Evolutionary conservation across 345 rosid genomes (phyloP), one percentile per base, ranked within the genome.

Genomic region (Salix purpurea): DNA sequence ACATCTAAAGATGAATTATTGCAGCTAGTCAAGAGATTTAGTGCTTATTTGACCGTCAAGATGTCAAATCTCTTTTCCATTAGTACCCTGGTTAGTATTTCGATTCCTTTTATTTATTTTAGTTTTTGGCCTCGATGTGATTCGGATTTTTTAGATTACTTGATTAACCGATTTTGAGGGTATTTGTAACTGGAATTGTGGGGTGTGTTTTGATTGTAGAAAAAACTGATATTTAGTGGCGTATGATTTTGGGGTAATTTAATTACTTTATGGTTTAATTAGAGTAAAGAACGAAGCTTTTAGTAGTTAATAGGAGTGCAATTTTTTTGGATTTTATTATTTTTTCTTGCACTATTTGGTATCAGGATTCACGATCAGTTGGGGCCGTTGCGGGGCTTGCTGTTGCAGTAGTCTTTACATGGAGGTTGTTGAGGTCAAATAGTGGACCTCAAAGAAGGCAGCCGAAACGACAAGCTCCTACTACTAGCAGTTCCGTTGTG

Each of bases 371-470:
- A 34, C 79, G 93, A 70, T 94, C 99, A 13, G 88, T 90, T 73
- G 98, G 98, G 71, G 98, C 99, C 23, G 86, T 94, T 71, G 99
- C 95, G 12, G 98, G 99, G 44, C 89, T 96, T 81, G 97, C 99
- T 67, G 89, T 96, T 54, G 98, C 98, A 4, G 84, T 96, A 70
- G 90, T 91, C 44, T 93, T 94, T 75, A 88, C 94, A 4, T 96
- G 93, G 94, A 90, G 93, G 75, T 82, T 92, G 66, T 73, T 90
- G 65, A 90, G 99, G 83, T 81, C 97, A 39, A 90, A 97, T n/a
- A 71, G 82, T 56, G 89, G 81, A 65, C 85, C 86, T 76, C 92
- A 81, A 71, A 88, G 93, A 85, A 90, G 97, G 84, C 92, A 76
- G 69, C 97, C 93, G 0, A 92, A 96, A 85, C 87, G 93, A 6